A percentile compares a stretch with the other conserved stretches of the same genome.
phyloP scores from a whole-genome alignment of 2,329 filamentous ascomycete species.

The Bisporella sp. region DNA sequence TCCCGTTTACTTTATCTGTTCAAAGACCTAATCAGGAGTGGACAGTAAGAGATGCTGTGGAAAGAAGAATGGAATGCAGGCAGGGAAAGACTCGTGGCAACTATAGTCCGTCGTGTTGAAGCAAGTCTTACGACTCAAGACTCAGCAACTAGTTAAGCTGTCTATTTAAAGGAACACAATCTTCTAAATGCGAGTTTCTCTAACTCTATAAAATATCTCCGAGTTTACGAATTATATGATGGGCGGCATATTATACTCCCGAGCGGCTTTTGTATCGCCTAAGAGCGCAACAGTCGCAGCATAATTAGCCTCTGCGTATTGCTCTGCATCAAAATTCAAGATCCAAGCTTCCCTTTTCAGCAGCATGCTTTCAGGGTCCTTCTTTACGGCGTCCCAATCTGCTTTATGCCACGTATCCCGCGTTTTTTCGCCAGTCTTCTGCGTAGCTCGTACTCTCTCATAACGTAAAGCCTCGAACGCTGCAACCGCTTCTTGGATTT shows the following conservation, averaged over 20 bases:
- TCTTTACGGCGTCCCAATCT: slow-evolving; percentile 18
- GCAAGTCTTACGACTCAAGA: too few relatives aligned
- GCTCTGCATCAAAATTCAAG: slow-evolving; percentile 17
- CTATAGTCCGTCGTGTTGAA: too few relatives aligned
- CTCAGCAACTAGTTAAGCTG: background rate
- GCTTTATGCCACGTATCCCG: slow-evolving; percentile 19
- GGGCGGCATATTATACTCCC: slow-evolving; percentile 9
- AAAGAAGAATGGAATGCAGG: too few relatives aligned
- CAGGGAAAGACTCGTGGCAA: too few relatives aligned
- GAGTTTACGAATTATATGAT: slow-evolving; percentile 4
- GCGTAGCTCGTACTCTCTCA: slow-evolving; percentile 16
- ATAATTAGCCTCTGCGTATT: slow-evolving; percentile 19
- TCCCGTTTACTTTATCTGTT: too few relatives aligned
- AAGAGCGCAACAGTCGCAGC: slow-evolving; percentile 10
- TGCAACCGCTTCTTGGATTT: slow-evolving; percentile 14
- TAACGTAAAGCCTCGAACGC: slow-evolving; percentile 18
- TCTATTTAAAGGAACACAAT: background rate
- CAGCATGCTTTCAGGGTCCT: slow-evolving; percentile 17
- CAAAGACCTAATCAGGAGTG: too few relatives aligned
- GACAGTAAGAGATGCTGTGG: too few relatives aligned
- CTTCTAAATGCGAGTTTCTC: too few relatives aligned
- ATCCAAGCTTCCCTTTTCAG: slow-evolving; percentile 17
- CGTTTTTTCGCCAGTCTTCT: slow-evolving; percentile 19
- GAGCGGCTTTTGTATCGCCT: slow-evolving; percentile 7
- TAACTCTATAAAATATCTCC: background rate